Percentiles rank a stretch among this genome's conserved stretches.
These are phyloP conservation scores for Yarrowia phangngaensis DNA, from an alignment of 805 yeast genomes.

Conservation along the genomic window DNA sequence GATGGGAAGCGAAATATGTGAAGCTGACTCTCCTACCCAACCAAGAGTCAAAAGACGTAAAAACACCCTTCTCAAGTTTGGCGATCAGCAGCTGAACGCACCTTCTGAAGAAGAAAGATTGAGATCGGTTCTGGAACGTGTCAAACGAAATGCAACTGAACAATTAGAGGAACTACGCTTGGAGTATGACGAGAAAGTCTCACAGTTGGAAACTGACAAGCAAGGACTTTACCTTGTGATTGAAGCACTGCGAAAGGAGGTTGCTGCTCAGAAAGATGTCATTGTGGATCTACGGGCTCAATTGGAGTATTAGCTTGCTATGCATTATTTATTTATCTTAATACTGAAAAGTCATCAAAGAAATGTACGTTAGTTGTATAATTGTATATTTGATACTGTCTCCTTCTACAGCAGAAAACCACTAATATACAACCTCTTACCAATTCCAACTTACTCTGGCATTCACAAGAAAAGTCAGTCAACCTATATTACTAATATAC, in stretches of 20 bases:
- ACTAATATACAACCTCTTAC: background rate
- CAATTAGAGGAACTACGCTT: background rate
- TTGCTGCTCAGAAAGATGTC: background rate
- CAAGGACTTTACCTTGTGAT: slow-evolving; percentile 21
- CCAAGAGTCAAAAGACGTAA: slow-evolving; percentile 5
- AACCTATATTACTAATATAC: slow-evolving; percentile 25
- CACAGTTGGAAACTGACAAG: slow-evolving; percentile 24
- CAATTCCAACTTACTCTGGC: background rate
- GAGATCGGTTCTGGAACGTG: background rate
- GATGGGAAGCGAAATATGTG: slow-evolving; percentile 16
- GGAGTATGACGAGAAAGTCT: background rate
- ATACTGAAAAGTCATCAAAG: too few species aligned
- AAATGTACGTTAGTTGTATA: too few species aligned
- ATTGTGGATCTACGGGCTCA: background rate
- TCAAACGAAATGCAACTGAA: background rate
- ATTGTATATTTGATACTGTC: too few species aligned
- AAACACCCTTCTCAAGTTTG: slow-evolving; percentile 7
- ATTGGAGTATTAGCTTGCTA: background rate
- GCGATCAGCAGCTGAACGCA: slow-evolving; percentile 1
- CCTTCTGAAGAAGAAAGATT: background rate
- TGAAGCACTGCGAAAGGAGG: slow-evolving; percentile 5
- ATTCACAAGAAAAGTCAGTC: slow-evolving; percentile 9
- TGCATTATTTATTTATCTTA: too few species aligned
- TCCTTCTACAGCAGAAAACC: too few species aligned
- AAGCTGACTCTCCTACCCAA: slow-evolving; percentile 9